Base-by-base conservation (phyloP, 2,329 filamentous ascomycete species). In the Penicillium sp. region DNA sequence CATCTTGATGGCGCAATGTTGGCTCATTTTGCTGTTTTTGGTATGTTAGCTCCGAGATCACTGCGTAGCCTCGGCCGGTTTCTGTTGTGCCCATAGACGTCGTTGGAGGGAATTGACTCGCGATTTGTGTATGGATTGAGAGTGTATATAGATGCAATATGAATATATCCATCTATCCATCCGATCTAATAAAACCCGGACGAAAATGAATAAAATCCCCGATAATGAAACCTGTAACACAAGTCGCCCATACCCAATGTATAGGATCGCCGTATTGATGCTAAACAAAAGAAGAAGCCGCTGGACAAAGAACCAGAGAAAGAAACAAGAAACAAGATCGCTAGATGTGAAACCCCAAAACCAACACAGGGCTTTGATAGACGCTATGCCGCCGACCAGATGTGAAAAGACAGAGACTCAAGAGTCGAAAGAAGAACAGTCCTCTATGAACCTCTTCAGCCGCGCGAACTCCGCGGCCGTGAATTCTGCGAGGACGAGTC, bases 401-500 rank as follows among this genome's bases (percentile, higher is more conserved):
- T 58, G 43, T 40, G 29, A 43, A 41, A 51, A 38, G 53, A 29
- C 16, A 53, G 15, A 25, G 29, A 27, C 13, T 39, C 40, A 44
- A 44, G 31, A 33, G 11, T 34, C 39, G 15, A 44, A 31, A 31
- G 8, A n/a, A 29, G 33, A 34, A 31, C 15, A 59, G 45, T 41
- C 33, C 44, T 16, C 11, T 1, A 3, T 11, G 19, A 33, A 21
- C 6, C 2, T 16, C 7, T 47, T n/a, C 29, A 73, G 33, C 65
- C 68, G 43, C 70, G 66, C 13, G 71, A 55, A 58, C 70, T 72
- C 36, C 70, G 68, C 29, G 69, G 65, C 53, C 68, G 68, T 27
- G 73, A 73, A 25, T 64, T 64, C 31, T 71, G 70, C 33, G 75
- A 76, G 4, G 71, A 72, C 4, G 72, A 73, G 50, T 76, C 75